Evolutionary conservation across 2,329 filamentous ascomycete species (phyloP).

Genomic region (Botrytis pseudocinerea): DNA sequence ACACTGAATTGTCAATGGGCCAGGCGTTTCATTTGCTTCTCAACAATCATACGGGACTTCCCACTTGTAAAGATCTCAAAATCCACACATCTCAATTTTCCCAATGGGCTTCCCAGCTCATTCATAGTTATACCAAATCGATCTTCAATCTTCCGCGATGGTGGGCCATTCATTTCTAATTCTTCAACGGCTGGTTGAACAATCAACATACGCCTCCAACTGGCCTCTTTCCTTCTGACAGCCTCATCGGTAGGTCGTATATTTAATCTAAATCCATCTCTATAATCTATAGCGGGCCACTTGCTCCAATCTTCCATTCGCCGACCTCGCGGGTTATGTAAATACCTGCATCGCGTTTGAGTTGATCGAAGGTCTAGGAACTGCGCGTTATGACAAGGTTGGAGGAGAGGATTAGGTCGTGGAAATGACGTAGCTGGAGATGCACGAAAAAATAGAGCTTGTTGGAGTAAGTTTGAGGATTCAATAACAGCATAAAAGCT

Average conservation of each 20-base stretch:
- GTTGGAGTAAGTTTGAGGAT: conserved; percentile 17
- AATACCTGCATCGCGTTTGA: conserved; percentile 15
- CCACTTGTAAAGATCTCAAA: conserved; percentile 21
- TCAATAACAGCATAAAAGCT: conserved; percentile 4
- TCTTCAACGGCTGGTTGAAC: conserved; percentile 17
- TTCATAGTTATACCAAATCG: conserved; percentile 14
- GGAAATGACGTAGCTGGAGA: conserved; percentile 14
- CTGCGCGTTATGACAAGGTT: conserved; percentile 18
- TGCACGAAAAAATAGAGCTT: conserved; percentile 10
- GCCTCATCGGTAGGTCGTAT: conserved; percentile 4
- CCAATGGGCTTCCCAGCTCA: conserved; percentile 11
- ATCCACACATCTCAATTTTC: conserved; percentile 14
- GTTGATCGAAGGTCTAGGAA: conserved; percentile 16
- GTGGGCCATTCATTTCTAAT: conserved; percentile 1
- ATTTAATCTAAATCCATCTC: background rate
- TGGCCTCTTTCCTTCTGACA: conserved; percentile 13
- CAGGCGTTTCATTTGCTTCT: conserved; percentile 6
- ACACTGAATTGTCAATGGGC: background rate
- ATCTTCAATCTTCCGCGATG: background rate
- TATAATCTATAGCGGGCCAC: conserved; percentile 6
- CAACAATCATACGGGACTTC: conserved; percentile 15
- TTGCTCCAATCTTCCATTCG: background rate
- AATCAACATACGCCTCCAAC: conserved; percentile 20
- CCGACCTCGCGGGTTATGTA: conserved; percentile 5
- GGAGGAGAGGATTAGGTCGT: conserved; percentile 16